Evolutionary conservation across 441 rosid species (phyloP).

Genomic region (Pelargonium citronellum): DNA sequence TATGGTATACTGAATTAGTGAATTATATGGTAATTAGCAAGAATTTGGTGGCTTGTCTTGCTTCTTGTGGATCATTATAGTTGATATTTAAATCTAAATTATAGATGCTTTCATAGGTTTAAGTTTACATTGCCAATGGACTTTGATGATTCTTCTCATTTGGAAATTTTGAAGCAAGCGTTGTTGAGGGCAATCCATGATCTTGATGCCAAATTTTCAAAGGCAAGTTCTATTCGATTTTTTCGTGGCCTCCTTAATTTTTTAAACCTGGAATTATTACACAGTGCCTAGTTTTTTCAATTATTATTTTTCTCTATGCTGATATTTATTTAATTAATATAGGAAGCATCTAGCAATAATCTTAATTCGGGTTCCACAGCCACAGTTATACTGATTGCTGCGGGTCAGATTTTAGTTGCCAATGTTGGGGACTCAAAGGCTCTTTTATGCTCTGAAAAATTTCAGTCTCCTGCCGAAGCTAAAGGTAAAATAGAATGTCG

Average conservation of each 20-base stretch:
- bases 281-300: slow-evolving; percentile 8
- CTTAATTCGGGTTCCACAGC: slow-evolving; percentile 83
- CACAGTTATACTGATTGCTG: slow-evolving; percentile 66
- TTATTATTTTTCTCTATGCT: slow-evolving; percentile 8
- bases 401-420: slow-evolving; percentile 76
- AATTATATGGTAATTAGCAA: neutral
- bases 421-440: slow-evolving; percentile 95
- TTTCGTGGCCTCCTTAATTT: neutral
- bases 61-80: neutral
- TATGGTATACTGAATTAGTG: neutral
- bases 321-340: slow-evolving; percentile 28
- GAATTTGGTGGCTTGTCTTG: neutral
- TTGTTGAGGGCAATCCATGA: slow-evolving; percentile 82
- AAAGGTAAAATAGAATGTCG: slow-evolving; percentile 48
- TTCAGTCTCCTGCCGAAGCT: slow-evolving; percentile 72
- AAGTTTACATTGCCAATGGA: slow-evolving; percentile 41
- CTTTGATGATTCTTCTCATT: slow-evolving; percentile 61
- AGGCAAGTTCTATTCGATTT: slow-evolving; percentile 35
- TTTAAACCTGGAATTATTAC: slow-evolving; percentile 6
- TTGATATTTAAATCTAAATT: slow-evolving; percentile 9
- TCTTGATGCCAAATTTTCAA: slow-evolving; percentile 73
- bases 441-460: slow-evolving; percentile 71
- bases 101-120: slow-evolving; percentile 40
- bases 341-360: slow-evolving; percentile 72
- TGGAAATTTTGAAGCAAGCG: slow-evolving; percentile 82